Base-by-base conservation (phyloP, 805 yeast genomes). In the Spathaspora hagerdaliae region DNA sequence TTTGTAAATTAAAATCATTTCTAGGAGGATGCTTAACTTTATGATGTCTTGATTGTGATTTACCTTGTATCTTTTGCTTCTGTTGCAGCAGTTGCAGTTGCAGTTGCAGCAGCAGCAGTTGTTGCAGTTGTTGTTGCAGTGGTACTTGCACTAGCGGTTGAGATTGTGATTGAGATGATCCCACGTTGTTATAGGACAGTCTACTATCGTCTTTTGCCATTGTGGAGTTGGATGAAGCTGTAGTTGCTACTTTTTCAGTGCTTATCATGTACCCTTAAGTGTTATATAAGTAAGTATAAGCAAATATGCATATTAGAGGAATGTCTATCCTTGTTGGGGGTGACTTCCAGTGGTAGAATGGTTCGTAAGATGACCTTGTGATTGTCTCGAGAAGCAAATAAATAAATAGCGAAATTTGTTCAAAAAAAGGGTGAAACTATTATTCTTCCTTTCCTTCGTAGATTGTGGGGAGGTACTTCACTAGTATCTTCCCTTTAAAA, bases 1-100 rank as follows among this genome's bases (percentile, higher is more conserved):
- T 46, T 32, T 44, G 46, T 6, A 31, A 39, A n/a, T 39, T 39
- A 12, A 39, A 29, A 19, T 39, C 41, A 8, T 12, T n/a, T 13
- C 19, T 33, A 11, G 19, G 36, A n/a, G 13, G 19, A 33, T 33
- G 14, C 13, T 33, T 14, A n/a, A n/a, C 9, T n/a, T 33, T 33
- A 33, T 29, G 32, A 29, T 29, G 36, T 33, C 37, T 35, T 35
- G 24, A 24, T 2, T 11, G 38, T 35, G 35, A 13, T 13, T 13
- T n/a, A n/a, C 13, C 35, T 32, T 32, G 2, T 32, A 13, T 4
- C 13, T 24, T 24, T 12, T 35, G 38, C 6, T 35, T 29, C 32
- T 29, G 32, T 29, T 29, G 9, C 12, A 6, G 3, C 32, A 29
- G 32, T 29, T 29, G 32, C 32, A 9, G 32, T 5, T 3, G 32